These are phyloP conservation scores for Pichia thaimueangensis DNA, from an alignment of 805 yeast genomes.

Conservation along the genomic window DNA sequence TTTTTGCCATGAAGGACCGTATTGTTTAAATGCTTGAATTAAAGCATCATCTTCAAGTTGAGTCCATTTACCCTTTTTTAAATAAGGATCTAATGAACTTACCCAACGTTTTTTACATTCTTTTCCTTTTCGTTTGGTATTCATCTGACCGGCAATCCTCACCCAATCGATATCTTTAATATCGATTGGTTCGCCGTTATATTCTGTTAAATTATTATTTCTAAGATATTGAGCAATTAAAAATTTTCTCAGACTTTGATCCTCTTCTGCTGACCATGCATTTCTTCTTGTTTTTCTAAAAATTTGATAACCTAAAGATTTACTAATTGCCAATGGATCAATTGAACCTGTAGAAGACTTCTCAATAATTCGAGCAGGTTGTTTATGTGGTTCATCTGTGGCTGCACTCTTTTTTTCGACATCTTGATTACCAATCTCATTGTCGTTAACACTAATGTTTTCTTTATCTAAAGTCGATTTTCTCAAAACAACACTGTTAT, in stretches of 20 bases:
- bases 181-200: conserved; percentile 26
- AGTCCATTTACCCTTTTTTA: conserved; percentile 86
- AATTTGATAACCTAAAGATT: conserved; percentile 68
- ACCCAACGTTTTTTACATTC: conserved; percentile 88
- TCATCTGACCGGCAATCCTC: conserved; percentile 38
- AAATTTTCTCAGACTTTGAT: conserved; percentile 41
- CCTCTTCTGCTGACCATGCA: conserved; percentile 75
- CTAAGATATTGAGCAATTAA: conserved; percentile 32
- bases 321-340: conserved; percentile 56
- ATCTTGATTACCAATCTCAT: too few relatives aligned
- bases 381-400: too few relatives aligned
- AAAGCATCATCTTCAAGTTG: conserved; percentile 66
- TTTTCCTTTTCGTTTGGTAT: conserved; percentile 54
- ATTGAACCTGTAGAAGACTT: conserved; percentile 24
- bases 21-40: conserved; percentile 52
- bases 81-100: conserved; percentile 74
- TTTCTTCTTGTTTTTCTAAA: conserved; percentile 55
- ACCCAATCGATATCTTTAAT: conserved; percentile 58
- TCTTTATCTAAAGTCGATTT: too few relatives aligned
- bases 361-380: conserved; percentile 6
- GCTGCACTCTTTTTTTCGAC: too few relatives aligned
- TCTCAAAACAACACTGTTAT: too few relatives aligned
- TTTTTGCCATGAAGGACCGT: conserved; percentile 83
- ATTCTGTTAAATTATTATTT: conserved; percentile 14
- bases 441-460: too few relatives aligned